These are phyloP conservation scores for Gynochthodes officinalis DNA, from an alignment of 257 asterid genomes.

Conservation along the genomic window DNA sequence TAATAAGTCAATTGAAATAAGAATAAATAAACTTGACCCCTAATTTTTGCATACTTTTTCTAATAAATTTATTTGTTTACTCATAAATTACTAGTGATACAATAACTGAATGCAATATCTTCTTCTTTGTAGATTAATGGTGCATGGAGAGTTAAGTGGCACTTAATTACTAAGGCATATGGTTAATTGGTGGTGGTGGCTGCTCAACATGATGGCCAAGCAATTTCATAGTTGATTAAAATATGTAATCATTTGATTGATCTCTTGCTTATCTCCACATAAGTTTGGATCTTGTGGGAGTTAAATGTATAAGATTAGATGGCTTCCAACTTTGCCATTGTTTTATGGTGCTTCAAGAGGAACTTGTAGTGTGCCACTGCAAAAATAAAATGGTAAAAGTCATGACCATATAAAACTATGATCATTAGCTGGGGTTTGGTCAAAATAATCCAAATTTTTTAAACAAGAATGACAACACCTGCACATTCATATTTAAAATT, in stretches of 20 bases:
- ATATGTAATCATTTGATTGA: slow-evolving; percentile 19
- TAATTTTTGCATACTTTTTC: too few species aligned
- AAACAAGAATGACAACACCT: slow-evolving; percentile 19
- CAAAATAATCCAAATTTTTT: slow-evolving; percentile 45
- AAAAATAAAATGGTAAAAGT: slow-evolving; percentile 24
- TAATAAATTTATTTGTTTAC: too few species aligned
- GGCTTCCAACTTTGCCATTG: background rate
- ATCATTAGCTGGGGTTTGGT: slow-evolving; percentile 31
- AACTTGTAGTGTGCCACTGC: slow-evolving; percentile 61
- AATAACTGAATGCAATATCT: too few species aligned
- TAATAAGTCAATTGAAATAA: too few species aligned
- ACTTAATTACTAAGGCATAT: background rate
- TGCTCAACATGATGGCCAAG: slow-evolving; percentile 17
- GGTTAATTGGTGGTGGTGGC: slow-evolving; percentile 10
- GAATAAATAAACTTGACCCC: too few species aligned
- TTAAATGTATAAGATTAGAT: slow-evolving; percentile 19
- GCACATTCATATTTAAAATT: slow-evolving; percentile 30
- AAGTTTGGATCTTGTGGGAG: slow-evolving; percentile 58
- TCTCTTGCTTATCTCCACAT: slow-evolving; percentile 25
- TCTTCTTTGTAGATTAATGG: too few species aligned
- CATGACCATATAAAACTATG: slow-evolving; percentile 2
- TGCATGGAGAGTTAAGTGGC: background rate
- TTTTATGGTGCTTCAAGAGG: slow-evolving; percentile 16
- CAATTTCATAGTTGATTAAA: slow-evolving; percentile 14
- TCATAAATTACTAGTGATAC: too few species aligned